Evolutionary conservation across 140 eudicot species (phyloP).

Genomic region (Oenanthe javanica): DNA sequence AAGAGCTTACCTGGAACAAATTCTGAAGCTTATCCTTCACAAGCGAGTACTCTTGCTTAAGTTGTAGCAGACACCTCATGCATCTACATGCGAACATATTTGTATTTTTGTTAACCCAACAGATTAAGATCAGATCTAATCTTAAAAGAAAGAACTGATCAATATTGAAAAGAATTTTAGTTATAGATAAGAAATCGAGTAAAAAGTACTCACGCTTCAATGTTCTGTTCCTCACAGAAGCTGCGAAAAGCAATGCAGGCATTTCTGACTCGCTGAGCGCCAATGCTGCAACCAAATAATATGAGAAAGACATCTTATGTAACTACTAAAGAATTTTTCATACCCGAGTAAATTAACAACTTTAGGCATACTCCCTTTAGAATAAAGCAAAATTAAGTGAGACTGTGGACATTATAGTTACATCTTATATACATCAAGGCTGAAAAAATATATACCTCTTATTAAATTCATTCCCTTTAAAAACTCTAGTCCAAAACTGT

Average conservation of each 20-base stretch:
- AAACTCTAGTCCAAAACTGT: neutral
- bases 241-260: constrained; percentile 47
- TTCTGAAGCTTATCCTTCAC: constrained; percentile 78
- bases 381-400: neutral
- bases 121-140: neutral
- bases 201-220: constrained; percentile 45
- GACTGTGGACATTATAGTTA: neutral
- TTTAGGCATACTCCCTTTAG: neutral
- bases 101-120: neutral
- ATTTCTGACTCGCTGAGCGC: constrained; percentile 47
- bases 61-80: constrained; percentile 55
- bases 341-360: neutral
- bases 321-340: neutral
- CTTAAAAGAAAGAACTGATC: neutral
- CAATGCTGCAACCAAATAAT: constrained; percentile 31
- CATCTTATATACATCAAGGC: neutral
- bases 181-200: neutral
- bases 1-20: constrained; percentile 51
- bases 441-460: neutral
- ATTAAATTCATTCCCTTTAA: neutral
- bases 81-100: constrained; percentile 33
- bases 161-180: neutral
- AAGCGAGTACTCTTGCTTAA: constrained; percentile 55
- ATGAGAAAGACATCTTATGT: neutral
- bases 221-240: constrained; percentile 61